These are phyloP conservation scores for Diaporthe longicolla DNA, from an alignment of 2,329 filamentous ascomycete genomes.

Conservation along the genomic window DNA sequence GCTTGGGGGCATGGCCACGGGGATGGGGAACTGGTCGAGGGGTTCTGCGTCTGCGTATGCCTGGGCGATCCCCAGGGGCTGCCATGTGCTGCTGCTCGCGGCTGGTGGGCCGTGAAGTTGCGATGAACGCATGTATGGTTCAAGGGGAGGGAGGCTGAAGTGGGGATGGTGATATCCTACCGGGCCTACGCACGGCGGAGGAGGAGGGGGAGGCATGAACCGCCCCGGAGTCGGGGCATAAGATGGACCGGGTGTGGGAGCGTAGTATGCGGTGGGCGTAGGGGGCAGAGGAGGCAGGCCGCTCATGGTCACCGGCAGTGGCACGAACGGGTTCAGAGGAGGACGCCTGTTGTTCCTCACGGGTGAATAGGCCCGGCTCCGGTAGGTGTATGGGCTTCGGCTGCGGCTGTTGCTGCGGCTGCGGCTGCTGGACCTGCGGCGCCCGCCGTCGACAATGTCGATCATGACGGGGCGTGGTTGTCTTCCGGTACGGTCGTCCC, in stretches of 20 bases:
- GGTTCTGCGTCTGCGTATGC: background rate
- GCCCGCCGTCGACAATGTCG: background rate
- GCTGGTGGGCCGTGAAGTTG: background rate
- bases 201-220: background rate
- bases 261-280: background rate
- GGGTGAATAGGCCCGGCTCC: background rate
- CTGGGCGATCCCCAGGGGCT: background rate
- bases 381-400: background rate
- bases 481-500: background rate
- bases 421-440: background rate
- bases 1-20: background rate
- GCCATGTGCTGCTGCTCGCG: background rate
- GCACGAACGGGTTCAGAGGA: slow-evolving; percentile 26
- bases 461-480: background rate
- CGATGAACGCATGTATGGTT: background rate
- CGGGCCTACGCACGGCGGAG: background rate
- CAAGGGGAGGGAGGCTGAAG: background rate
- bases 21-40: background rate
- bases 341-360: background rate
- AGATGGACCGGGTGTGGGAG: no score
- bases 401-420: slow-evolving; percentile 11
- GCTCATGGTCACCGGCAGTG: background rate
- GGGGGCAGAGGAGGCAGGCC: slow-evolving; percentile 7
- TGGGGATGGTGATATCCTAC: background rate
- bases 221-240: background rate